phyloP scores from a whole-genome alignment of 108 stramenopile species.

The Pseudonitzschia delicatissima region DNA sequence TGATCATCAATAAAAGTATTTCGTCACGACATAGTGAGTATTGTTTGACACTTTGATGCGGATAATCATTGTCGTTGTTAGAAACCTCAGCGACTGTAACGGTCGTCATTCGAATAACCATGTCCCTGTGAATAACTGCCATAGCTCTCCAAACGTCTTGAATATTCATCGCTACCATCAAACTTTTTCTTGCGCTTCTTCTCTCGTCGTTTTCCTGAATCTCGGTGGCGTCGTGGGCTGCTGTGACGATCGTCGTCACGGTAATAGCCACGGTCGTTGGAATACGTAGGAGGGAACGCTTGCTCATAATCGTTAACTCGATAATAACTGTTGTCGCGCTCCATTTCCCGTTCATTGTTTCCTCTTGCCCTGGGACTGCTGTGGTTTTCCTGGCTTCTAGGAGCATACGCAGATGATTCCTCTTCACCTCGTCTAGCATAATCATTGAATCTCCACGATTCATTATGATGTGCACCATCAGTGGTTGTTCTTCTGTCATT shows the following conservation, averaged over 20 bases:
- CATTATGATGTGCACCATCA: background rate
- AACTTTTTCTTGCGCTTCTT: background rate
- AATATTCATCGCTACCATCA: conserved; percentile 11
- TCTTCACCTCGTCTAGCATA: background rate
- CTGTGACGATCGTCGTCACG: background rate
- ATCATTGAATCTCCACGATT: background rate
- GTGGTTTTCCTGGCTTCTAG: background rate
- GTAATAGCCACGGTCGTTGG: background rate
- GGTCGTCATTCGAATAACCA: background rate
- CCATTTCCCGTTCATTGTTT: background rate
- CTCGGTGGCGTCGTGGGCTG: background rate
- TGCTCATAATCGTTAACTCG: background rate
- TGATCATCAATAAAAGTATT: too few species aligned
- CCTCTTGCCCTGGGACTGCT: background rate
- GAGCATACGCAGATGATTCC: background rate
- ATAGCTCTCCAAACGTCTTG: conserved; percentile 6
- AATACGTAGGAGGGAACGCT: background rate
- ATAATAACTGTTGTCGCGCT: background rate
- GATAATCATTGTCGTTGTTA: background rate
- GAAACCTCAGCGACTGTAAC: background rate
- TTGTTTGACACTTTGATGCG: too few species aligned
- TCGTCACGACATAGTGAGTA: too few species aligned
- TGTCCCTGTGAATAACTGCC: background rate
- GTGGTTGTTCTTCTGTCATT: background rate
- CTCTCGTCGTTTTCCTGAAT: conserved; percentile 3